Percentiles rank a stretch among this genome's conserved stretches.
phyloP scores from a whole-genome alignment of 176 grass and related monocot species.

The Bonia amplexicaulis region DNA sequence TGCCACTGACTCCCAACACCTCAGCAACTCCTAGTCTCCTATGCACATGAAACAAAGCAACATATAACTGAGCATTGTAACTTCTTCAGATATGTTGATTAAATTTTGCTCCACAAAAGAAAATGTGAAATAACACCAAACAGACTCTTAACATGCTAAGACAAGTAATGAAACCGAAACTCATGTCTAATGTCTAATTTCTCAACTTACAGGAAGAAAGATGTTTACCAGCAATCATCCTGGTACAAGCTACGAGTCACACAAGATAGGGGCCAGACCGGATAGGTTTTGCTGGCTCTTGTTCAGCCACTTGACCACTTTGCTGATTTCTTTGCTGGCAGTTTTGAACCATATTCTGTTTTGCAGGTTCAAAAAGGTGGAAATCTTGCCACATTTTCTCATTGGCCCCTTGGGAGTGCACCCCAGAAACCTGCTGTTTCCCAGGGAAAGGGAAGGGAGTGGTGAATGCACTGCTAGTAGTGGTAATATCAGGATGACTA shows the following conservation, averaged over 20 bases:
- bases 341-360: conserved; percentile 47
- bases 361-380: conserved; percentile 69
- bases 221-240: conserved; percentile 53
- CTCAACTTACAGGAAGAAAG: neutral
- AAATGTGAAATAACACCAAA: neutral
- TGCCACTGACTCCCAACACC: conserved; percentile 49
- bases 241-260: conserved; percentile 55
- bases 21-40: conserved; percentile 32
- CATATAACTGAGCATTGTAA: conserved; percentile 6
- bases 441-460: conserved; percentile 59
- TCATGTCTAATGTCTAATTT: neutral
- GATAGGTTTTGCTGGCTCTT: conserved; percentile 48
- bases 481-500: conserved; percentile 29
- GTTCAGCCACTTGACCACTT: conserved; percentile 46
- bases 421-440: conserved; percentile 43
- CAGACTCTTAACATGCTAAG: neutral
- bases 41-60: conserved; percentile 20
- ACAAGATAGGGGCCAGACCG: conserved; percentile 66
- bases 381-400: conserved; percentile 77
- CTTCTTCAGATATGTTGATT: neutral
- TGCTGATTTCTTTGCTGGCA: conserved; percentile 45
- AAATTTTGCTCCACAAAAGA: neutral
- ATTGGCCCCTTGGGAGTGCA: conserved; percentile 13
- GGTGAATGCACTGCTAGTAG: conserved; percentile 35
- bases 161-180: neutral